These are phyloP conservation scores for Leucocoprinus sp. DNA, from an alignment of 768 basidiomycete genomes.

Conservation along the genomic window DNA sequence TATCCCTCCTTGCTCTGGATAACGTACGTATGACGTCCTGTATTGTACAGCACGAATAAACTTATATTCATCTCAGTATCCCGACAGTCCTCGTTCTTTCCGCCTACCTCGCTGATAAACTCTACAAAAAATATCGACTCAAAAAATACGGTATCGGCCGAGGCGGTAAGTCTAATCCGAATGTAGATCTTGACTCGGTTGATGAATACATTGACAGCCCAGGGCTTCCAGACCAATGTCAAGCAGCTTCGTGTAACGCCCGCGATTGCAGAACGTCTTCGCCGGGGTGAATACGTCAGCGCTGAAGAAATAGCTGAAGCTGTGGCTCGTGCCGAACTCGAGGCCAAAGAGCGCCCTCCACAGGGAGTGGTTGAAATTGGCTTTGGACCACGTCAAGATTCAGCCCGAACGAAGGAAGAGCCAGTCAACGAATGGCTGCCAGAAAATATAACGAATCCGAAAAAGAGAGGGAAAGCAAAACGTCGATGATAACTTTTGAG, in stretches of 20 bases:
- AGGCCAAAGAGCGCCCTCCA: conserved; percentile 11
- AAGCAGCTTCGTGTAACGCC: conserved; percentile 42
- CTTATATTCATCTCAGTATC: conserved; percentile 23
- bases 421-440: conserved; percentile 45
- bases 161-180: conserved; percentile 31
- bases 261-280: conserved; percentile 44
- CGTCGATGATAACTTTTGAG: conserved; percentile 17
- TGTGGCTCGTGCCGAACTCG: conserved; percentile 31
- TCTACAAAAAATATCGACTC: conserved; percentile 39
- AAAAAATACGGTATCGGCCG: conserved; percentile 46
- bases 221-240: conserved; percentile 50
- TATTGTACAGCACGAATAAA: background rate
- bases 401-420: conserved; percentile 12
- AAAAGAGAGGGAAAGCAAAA: conserved; percentile 33
- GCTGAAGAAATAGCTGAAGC: conserved; percentile 46
- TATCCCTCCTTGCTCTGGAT: conserved; percentile 39
- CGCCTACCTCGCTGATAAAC: conserved; percentile 38
- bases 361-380: conserved; percentile 19
- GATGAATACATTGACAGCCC: conserved; percentile 23
- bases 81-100: conserved; percentile 37
- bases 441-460: conserved; percentile 35
- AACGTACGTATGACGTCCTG: conserved; percentile 25
- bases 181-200: background rate
- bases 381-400: conserved; percentile 15
- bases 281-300: conserved; percentile 43